A percentile compares a stretch with the other conserved stretches of the same genome.
Conservation (phyloP, 2,329 filamentous ascomycete species). For the Mycosphaerella sp. region DNA sequence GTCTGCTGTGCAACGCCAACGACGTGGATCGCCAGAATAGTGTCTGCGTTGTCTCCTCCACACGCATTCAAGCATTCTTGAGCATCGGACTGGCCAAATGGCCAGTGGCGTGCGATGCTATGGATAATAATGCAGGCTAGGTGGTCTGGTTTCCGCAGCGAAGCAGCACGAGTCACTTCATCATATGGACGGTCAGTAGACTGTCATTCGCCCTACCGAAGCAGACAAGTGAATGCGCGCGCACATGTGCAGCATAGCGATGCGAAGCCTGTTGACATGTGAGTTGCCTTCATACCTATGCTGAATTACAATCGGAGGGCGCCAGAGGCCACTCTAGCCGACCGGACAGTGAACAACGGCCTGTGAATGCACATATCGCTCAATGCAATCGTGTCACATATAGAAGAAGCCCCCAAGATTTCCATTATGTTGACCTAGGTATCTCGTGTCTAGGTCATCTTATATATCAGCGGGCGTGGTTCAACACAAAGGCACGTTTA, state of each 20-base stretch:
- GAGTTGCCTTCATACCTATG: conserved; percentile 3
- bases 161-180: not conserved
- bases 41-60: not conserved
- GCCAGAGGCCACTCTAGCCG: not conserved
- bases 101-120: not conserved
- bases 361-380: not conserved
- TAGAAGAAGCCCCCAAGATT: not conserved
- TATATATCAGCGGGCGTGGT: not conserved
- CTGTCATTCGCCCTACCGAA: not conserved
- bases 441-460: not conserved
- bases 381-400: not conserved
- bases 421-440: not conserved
- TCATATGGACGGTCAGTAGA: not conserved
- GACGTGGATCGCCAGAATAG: not conserved
- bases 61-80: not conserved
- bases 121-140: not conserved
- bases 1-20: conserved; percentile 9
- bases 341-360: not conserved
- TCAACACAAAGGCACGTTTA: not conserved
- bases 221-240: not conserved
- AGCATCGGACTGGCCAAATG: not conserved
- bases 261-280: conserved; percentile 2
- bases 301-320: conserved; percentile 1
- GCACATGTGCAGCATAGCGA: not conserved
- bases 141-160: not conserved